phyloP scores from a whole-genome alignment of 345 rosid species.

The Gossypium turneri region DNA sequence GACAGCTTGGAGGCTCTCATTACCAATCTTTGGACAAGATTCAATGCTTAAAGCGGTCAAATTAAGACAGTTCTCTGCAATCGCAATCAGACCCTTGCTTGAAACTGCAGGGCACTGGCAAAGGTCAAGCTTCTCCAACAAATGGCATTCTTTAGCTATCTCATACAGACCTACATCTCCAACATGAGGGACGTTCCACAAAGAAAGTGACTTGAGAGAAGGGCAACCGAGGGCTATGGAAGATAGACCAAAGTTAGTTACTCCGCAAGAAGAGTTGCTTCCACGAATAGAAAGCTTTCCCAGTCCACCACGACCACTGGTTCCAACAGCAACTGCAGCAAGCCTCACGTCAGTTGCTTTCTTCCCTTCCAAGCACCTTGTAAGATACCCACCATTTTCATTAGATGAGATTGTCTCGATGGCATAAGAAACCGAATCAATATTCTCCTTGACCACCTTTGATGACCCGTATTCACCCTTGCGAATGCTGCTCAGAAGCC shows the following conservation, averaged over 20 bases:
- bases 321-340: slow-evolving; percentile 61
- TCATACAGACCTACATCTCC: slow-evolving; percentile 54
- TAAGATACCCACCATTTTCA: slow-evolving; percentile 49
- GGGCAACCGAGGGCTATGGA: slow-evolving; percentile 60
- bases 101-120: slow-evolving; percentile 56
- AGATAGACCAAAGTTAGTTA: slow-evolving; percentile 51
- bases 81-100: slow-evolving; percentile 53
- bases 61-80: slow-evolving; percentile 57
- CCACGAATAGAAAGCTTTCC: slow-evolving; percentile 37
- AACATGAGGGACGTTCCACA: slow-evolving; percentile 58
- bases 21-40: slow-evolving; percentile 53
- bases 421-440: slow-evolving; percentile 25
- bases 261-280: slow-evolving; percentile 40
- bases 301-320: too few relatives aligned
- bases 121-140: slow-evolving; percentile 68
- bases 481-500: slow-evolving; percentile 45
- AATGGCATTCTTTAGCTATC: slow-evolving; percentile 54
- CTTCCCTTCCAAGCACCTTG: slow-evolving; percentile 67
- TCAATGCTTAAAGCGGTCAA: slow-evolving; percentile 50
- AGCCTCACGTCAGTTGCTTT: slow-evolving; percentile 67
- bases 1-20: slow-evolving; percentile 59
- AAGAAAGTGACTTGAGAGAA: slow-evolving; percentile 53
- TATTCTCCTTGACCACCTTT: slow-evolving; percentile 11
- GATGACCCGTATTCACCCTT: slow-evolving; percentile 35
- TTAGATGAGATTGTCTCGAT: slow-evolving; percentile 35